Evolutionary conservation across 2,329 filamentous ascomycete genomes (phyloP).

Genomic region (Orbilia blumenaviensis): DNA sequence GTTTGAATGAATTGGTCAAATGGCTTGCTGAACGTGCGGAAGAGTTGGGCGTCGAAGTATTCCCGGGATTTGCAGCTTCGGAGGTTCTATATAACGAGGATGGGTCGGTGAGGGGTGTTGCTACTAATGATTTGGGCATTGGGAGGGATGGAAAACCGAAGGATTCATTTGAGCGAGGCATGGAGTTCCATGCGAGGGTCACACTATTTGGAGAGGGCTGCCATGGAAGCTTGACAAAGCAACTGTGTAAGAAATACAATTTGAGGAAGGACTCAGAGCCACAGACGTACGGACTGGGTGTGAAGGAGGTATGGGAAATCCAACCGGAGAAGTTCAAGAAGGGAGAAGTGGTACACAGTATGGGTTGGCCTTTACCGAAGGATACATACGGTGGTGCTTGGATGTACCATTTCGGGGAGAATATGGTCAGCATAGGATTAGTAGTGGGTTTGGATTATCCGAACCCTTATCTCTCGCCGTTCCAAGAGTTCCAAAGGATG

Average conservation of each 20-base stretch:
- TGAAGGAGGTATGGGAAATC: constrained; percentile 98
- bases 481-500: constrained; percentile 96
- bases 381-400: constrained; percentile 97
- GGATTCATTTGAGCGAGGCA: constrained; percentile 90
- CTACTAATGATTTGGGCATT: constrained; percentile 93
- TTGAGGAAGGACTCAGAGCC: constrained; percentile 86
- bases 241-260: constrained; percentile 93
- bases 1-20: constrained; percentile 90
- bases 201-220: constrained; percentile 95
- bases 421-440: constrained; percentile 88
- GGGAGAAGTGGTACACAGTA: constrained; percentile 84
- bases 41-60: constrained; percentile 93
- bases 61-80: constrained; percentile 92
- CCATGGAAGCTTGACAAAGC: constrained; percentile 93
- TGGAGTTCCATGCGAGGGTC: constrained; percentile 95
- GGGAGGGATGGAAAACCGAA: constrained; percentile 83
- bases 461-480: constrained; percentile 96
- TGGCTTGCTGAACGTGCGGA: constrained; percentile 98
- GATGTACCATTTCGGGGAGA: constrained; percentile 99
- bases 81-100: constrained; percentile 88
- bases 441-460: constrained; percentile 94
- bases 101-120: constrained; percentile 89
- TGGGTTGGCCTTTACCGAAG: constrained; percentile 88
- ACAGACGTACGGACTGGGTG: constrained; percentile 91
- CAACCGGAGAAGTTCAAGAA: constrained; percentile 89